A percentile compares a stretch with the other conserved stretches of the same genome.
Evolutionary conservation across 345 rosid species (phyloP).

Genomic region (Corymbia maculata): DNA sequence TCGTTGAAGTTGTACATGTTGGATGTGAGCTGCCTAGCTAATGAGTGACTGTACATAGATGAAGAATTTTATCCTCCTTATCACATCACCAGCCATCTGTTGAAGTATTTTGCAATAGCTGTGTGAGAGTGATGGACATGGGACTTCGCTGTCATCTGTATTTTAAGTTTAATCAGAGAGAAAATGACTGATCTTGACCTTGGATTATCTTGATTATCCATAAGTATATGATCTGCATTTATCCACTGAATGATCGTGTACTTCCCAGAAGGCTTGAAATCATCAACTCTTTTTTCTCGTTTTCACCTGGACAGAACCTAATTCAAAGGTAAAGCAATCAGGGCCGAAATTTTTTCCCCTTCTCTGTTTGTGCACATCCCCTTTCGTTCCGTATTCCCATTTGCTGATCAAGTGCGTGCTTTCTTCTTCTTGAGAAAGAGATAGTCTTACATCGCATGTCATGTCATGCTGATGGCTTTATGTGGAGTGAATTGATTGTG

Average conservation of each 20-base stretch:
- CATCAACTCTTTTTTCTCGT: background rate
- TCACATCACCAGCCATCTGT: background rate
- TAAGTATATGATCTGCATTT: background rate
- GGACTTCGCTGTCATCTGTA: background rate
- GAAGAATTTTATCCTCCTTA: background rate
- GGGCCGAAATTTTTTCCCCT: background rate
- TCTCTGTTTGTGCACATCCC: background rate
- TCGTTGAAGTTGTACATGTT: background rate
- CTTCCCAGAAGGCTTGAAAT: background rate
- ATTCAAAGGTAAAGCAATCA: background rate
- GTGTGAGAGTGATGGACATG: background rate
- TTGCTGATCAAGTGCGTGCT: background rate
- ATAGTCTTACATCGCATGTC: background rate
- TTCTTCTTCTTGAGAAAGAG: background rate
- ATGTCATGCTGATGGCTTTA: background rate
- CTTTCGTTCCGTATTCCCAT: background rate
- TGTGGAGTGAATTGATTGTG: background rate
- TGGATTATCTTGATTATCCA: background rate
- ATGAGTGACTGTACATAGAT: background rate
- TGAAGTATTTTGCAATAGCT: background rate
- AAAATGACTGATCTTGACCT: background rate
- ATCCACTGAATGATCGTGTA: background rate
- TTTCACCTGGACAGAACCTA: background rate
- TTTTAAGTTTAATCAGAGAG: background rate
- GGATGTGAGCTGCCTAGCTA: background rate